These are phyloP conservation scores for Neonectria sp. DNA, from an alignment of 2,329 filamentous ascomycete species.

Conservation along the genomic window DNA sequence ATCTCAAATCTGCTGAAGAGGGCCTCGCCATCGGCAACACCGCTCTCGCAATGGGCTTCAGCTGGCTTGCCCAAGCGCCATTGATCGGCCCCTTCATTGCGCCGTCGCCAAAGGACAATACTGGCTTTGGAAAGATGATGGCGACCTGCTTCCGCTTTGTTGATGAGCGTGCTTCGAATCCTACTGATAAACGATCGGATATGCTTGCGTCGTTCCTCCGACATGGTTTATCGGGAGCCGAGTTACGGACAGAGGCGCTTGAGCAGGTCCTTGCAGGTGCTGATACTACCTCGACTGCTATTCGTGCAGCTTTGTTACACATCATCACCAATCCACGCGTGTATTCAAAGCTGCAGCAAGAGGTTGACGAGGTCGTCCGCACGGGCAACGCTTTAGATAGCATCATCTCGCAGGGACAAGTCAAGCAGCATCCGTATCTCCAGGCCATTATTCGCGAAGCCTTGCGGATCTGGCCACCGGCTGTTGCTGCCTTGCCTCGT, in stretches of 20 bases:
- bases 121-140: slow-evolving; percentile 55
- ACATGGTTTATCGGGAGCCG: slow-evolving; percentile 53
- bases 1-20: slow-evolving; percentile 54
- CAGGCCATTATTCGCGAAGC: slow-evolving; percentile 66
- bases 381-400: slow-evolving; percentile 43
- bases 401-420: slow-evolving; percentile 52
- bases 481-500: slow-evolving; percentile 55
- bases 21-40: slow-evolving; percentile 48
- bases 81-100: slow-evolving; percentile 47
- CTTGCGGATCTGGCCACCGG: slow-evolving; percentile 62
- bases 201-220: slow-evolving; percentile 61
- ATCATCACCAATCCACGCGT: slow-evolving; percentile 65
- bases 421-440: slow-evolving; percentile 61
- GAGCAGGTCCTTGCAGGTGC: slow-evolving; percentile 56
- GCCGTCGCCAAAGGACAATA: slow-evolving; percentile 48
- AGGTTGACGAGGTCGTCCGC: slow-evolving; percentile 65
- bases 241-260: slow-evolving; percentile 51
- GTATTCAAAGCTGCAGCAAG: slow-evolving; percentile 62
- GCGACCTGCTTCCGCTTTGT: slow-evolving; percentile 47
- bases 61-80: slow-evolving; percentile 49
- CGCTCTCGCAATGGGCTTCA: slow-evolving; percentile 47
- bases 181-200: slow-evolving; percentile 50
- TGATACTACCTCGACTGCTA: slow-evolving; percentile 55
- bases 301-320: slow-evolving; percentile 65
- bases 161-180: slow-evolving; percentile 44